These are phyloP conservation scores for Magnaporthales sp. DNA, from an alignment of 2,329 filamentous ascomycete species.

Conservation along the genomic window DNA sequence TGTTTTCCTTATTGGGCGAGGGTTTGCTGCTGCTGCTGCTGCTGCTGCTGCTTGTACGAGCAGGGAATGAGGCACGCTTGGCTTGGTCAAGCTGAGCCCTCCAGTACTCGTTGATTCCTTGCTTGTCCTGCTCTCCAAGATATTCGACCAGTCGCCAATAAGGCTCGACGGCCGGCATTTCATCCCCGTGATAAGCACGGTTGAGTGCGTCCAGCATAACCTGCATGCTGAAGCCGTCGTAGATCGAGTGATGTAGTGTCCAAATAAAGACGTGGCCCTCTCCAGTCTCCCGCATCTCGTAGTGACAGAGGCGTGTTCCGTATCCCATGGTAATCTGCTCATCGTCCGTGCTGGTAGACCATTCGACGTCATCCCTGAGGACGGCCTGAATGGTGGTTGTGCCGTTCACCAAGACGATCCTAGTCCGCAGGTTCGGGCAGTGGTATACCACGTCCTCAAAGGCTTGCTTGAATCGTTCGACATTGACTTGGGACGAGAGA, in stretches of 20 bases:
- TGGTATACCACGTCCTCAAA: not conserved
- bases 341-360: not conserved
- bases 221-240: slow-evolving; percentile 48
- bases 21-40: not conserved
- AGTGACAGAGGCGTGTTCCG: not conserved
- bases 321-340: not conserved
- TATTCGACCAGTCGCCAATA: not conserved
- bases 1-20: not conserved
- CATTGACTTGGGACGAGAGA: not conserved
- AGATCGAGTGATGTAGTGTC: slow-evolving; percentile 46
- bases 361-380: not conserved
- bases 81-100: not conserved
- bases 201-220: slow-evolving; percentile 29
- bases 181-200: slow-evolving; percentile 23
- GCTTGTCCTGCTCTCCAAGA: not conserved
- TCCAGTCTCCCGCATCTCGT: not conserved
- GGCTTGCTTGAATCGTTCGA: not conserved
- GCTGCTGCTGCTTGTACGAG: not conserved
- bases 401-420: not conserved
- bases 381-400: not conserved
- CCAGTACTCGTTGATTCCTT: not conserved
- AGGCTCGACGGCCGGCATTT: not conserved
- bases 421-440: not conserved
- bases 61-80: not conserved
- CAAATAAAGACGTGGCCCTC: slow-evolving; percentile 32